These are phyloP conservation scores for Xerocomus brunneocitrinus DNA, from an alignment of 768 basidiomycete species.

Conservation along the genomic window DNA sequence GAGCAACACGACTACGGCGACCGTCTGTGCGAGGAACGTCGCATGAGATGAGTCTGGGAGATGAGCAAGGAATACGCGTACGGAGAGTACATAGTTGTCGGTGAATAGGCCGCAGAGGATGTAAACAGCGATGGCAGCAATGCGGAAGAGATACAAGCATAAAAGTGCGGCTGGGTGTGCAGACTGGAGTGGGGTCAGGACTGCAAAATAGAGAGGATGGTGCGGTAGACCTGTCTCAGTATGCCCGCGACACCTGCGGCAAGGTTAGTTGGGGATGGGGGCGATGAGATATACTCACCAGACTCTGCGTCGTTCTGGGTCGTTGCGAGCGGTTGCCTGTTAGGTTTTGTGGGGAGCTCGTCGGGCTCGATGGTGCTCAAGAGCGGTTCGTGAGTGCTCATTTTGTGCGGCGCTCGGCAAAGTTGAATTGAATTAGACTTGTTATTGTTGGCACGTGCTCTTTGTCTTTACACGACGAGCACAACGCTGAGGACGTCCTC, in stretches of 20 bases:
- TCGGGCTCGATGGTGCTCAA: slow-evolving; percentile 87
- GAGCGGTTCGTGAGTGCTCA: slow-evolving; percentile 62
- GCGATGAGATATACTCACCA: slow-evolving; percentile 37
- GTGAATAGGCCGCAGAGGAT: slow-evolving; percentile 91
- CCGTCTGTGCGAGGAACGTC: slow-evolving; percentile 49
- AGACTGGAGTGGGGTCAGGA: slow-evolving; percentile 45
- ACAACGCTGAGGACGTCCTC: slow-evolving; percentile 11
- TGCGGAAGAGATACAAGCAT: slow-evolving; percentile 84
- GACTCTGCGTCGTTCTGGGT: slow-evolving; percentile 69
- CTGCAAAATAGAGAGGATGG: slow-evolving; percentile 1
- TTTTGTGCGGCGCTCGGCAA: slow-evolving; percentile 23
- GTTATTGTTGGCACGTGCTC: slow-evolving; percentile 10
- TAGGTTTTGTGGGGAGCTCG: slow-evolving; percentile 40
- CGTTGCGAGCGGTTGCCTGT: slow-evolving; percentile 47
- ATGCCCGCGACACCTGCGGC: slow-evolving; percentile 64
- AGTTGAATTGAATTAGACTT: background rate
- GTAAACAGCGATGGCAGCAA: slow-evolving; percentile 86
- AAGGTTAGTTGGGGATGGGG: slow-evolving; percentile 3
- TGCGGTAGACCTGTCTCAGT: slow-evolving; percentile 59
- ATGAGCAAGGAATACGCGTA: slow-evolving; percentile 35
- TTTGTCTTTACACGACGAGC: slow-evolving; percentile 10
- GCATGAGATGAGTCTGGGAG: background rate
- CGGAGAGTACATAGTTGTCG: slow-evolving; percentile 88
- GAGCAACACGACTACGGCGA: slow-evolving; percentile 86
- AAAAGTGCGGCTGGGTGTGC: slow-evolving; percentile 81